Evolutionary conservation across 768 basidiomycete genomes (phyloP).

Genomic region (Cyclocybe aegerita): DNA sequence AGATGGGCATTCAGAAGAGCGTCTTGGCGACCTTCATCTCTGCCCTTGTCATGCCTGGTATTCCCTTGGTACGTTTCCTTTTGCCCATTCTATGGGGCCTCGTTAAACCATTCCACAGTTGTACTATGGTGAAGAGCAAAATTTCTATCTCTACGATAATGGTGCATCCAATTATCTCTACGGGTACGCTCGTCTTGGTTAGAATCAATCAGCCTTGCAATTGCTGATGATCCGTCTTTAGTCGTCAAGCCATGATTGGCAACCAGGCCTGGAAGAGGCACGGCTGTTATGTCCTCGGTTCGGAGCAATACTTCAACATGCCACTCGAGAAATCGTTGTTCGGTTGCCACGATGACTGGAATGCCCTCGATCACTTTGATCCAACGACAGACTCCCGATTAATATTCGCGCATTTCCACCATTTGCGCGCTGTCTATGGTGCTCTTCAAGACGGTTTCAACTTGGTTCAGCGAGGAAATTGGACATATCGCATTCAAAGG

Average conservation of each 20-base stretch:
- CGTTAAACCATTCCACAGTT: conserved; percentile 34
- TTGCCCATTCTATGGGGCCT: not conserved
- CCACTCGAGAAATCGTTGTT: conserved; percentile 75
- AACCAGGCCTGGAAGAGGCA: conserved; percentile 90
- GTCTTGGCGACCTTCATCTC: conserved; percentile 79
- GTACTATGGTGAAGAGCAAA: conserved; percentile 93
- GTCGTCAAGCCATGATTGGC: conserved; percentile 90
- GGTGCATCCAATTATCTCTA: conserved; percentile 92
- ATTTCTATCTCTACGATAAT: conserved; percentile 84
- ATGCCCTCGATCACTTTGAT: conserved; percentile 93
- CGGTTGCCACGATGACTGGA: conserved; percentile 90
- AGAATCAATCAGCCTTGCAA: not conserved
- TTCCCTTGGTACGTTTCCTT: conserved; percentile 59
- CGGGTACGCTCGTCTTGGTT: conserved; percentile 47
- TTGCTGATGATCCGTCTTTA: conserved; percentile 23
- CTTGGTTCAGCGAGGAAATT: conserved; percentile 82
- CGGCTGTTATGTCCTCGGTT: conserved; percentile 89
- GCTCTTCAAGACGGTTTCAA: conserved; percentile 86
- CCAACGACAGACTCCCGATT: conserved; percentile 80
- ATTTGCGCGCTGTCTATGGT: conserved; percentile 66
- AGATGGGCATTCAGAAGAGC: conserved; percentile 78
- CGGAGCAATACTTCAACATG: conserved; percentile 93
- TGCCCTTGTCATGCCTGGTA: conserved; percentile 82
- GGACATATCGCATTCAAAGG: conserved; percentile 75
- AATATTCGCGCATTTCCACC: conserved; percentile 69